These are phyloP conservation scores for Bretziella fagacearum DNA, from an alignment of 2,329 filamentous ascomycete genomes.

Conservation along the genomic window DNA sequence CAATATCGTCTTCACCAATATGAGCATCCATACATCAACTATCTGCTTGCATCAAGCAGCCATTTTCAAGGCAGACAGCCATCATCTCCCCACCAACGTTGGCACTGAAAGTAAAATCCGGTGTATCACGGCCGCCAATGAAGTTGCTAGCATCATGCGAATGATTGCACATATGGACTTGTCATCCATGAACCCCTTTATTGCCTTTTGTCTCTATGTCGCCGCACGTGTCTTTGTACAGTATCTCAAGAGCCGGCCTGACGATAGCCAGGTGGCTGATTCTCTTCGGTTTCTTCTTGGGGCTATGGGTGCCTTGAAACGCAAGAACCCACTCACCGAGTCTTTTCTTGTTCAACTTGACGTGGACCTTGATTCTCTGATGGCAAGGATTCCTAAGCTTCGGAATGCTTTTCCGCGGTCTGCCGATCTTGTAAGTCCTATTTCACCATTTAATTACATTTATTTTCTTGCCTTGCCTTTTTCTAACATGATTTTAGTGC, in stretches of 20 bases:
- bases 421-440: slow-evolving; percentile 22
- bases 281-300: slow-evolving; percentile 80
- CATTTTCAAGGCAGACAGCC: slow-evolving; percentile 91
- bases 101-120: slow-evolving; percentile 80
- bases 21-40: slow-evolving; percentile 90
- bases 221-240: slow-evolving; percentile 88
- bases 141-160: slow-evolving; percentile 89
- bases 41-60: slow-evolving; percentile 97
- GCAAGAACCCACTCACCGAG: slow-evolving; percentile 77
- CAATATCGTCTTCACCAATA: slow-evolving; percentile 85
- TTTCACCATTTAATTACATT: background rate
- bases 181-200: slow-evolving; percentile 84
- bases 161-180: slow-evolving; percentile 86
- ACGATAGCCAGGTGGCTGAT: slow-evolving; percentile 60
- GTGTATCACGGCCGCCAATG: slow-evolving; percentile 82
- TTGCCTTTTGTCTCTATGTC: slow-evolving; percentile 93
- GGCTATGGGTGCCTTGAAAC: slow-evolving; percentile 79
- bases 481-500: background rate
- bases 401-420: slow-evolving; percentile 37
- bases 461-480: background rate
- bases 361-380: slow-evolving; percentile 67
- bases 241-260: slow-evolving; percentile 83
- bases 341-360: slow-evolving; percentile 90
- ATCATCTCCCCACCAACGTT: slow-evolving; percentile 58
- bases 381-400: slow-evolving; percentile 41